phyloP scores from a whole-genome alignment of 257 asterid genomes.

The Solanum tacnaense region DNA sequence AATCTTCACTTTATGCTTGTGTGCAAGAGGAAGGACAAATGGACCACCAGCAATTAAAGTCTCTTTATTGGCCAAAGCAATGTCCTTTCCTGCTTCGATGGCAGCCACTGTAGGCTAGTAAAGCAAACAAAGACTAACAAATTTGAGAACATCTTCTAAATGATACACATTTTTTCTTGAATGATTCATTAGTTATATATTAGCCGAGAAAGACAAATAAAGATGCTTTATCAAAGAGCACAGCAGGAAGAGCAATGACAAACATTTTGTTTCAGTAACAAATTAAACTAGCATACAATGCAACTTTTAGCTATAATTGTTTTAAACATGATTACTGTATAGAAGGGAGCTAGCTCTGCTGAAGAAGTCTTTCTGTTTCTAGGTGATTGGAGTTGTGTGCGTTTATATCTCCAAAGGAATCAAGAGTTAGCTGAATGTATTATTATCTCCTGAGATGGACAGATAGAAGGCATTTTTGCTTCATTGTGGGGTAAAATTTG shows the following conservation, averaged over 20 bases:
- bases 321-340: not conserved
- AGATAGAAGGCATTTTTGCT: not conserved
- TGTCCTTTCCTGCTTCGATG: conserved; percentile 96
- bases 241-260: not conserved
- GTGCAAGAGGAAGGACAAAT: conserved; percentile 95
- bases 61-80: conserved; percentile 96
- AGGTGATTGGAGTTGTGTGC: not conserved
- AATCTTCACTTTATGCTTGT: conserved; percentile 89
- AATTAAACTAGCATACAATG: not conserved
- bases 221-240: not conserved
- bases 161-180: not conserved
- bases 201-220: not conserved
- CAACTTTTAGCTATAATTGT: not conserved
- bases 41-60: conserved; percentile 97
- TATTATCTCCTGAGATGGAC: not conserved
- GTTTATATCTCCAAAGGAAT: not conserved
- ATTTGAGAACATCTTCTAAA: not conserved
- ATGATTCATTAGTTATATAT: not conserved
- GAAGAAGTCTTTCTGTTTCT: not conserved
- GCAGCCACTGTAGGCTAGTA: conserved; percentile 95
- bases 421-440: not conserved
- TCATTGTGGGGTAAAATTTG: not conserved
- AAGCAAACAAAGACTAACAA: not conserved
- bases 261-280: not conserved
- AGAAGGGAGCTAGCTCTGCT: not conserved